Percentiles rank a stretch among this genome's conserved stretches.
Conservation (phyloP, 2,329 filamentous ascomycete genomes). For the Verticillium nonalfalfae region DNA sequence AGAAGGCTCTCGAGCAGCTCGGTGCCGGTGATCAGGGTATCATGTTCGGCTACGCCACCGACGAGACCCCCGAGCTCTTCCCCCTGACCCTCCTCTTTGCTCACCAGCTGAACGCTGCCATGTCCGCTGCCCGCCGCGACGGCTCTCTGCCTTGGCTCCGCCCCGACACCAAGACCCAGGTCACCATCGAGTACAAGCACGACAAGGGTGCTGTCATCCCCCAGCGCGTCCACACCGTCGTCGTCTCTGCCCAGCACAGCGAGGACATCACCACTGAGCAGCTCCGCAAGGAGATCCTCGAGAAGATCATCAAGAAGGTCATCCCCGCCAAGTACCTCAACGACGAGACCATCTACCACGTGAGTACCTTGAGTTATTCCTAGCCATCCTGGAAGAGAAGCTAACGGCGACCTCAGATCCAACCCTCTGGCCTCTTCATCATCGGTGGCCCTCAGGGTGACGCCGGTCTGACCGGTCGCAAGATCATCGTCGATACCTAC, state of each 20-base stretch:
- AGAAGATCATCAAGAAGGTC: conserved; percentile 95
- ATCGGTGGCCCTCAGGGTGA: conserved; percentile 99
- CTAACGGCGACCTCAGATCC: conserved; percentile 47
- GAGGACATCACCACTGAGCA: conserved; percentile 83
- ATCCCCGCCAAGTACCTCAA: conserved; percentile 91
- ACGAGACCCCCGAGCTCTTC: conserved; percentile 96
- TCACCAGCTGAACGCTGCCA: conserved; percentile 95
- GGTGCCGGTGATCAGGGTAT: conserved; percentile 99
- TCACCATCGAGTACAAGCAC: conserved; percentile 98
- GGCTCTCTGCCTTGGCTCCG: conserved; percentile 89
- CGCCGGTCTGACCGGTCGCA: conserved; percentile 94
- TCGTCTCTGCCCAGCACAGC: conserved; percentile 92
- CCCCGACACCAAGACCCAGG: conserved; percentile 99
- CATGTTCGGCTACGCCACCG: conserved; percentile 99
- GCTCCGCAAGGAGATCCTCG: conserved; percentile 88
- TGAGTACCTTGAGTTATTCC: conserved; percentile 33
- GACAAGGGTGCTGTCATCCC: conserved; percentile 91
- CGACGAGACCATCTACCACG: conserved; percentile 92
- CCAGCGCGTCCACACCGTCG: conserved; percentile 89
- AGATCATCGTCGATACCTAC: conserved; percentile 99
- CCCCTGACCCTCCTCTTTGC: conserved; percentile 89
- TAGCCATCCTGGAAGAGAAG: conserved; percentile 3
- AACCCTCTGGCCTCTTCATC: conserved; percentile 97
- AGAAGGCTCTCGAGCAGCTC: conserved; percentile 93
- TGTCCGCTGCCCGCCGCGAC: conserved; percentile 83